Base-by-base conservation (phyloP, 306 rosid genomes). In the Dryas octopetala region DNA sequence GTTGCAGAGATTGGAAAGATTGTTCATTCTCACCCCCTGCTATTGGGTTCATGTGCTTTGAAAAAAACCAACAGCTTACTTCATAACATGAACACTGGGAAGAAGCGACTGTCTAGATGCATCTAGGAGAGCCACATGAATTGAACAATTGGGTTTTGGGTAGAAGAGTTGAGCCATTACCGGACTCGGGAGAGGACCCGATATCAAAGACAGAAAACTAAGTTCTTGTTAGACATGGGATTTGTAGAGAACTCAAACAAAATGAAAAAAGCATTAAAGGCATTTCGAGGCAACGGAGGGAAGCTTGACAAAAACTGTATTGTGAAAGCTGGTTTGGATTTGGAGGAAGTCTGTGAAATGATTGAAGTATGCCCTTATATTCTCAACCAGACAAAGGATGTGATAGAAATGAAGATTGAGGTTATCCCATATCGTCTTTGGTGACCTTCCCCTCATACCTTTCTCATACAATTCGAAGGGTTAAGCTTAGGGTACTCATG, bases 271-370 rank as follows among this genome's bases (percentile, higher is more conserved):
- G 82, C 82, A 0, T n/a, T 83, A 38, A 80, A 78, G 82, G 71
- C 74, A 55, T 86, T 86, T 62, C 75, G 85, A 79, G 96, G 93
- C 19, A 90, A 75, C 69, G 96, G 89, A 85, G 71, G 54, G 51
- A 88, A 86, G 83, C 89, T 90, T 65, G 86, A 86, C 74, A 86
- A 86, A 77, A 85, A 90, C 52, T 83, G 83, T 71, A 79, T 90
- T 71, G 89, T 90, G 77, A 72, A 80, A 53, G 89, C 88, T 45
- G 93, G 93, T 8, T 79, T 90, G 53, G 83, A 79, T 17, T 48
- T 10, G 65, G 62, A 78, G 70, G 85, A 76, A 54, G 91, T 80
- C 61, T 69, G 62, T 32, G 58, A 66, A 70, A 88, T 90, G 88
- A 14, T 88, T 65, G 62, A 43, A 58, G 83, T 60, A 70, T 74